phyloP scores from a whole-genome alignment of 805 yeast genomes.

The Starmerella powellii region DNA sequence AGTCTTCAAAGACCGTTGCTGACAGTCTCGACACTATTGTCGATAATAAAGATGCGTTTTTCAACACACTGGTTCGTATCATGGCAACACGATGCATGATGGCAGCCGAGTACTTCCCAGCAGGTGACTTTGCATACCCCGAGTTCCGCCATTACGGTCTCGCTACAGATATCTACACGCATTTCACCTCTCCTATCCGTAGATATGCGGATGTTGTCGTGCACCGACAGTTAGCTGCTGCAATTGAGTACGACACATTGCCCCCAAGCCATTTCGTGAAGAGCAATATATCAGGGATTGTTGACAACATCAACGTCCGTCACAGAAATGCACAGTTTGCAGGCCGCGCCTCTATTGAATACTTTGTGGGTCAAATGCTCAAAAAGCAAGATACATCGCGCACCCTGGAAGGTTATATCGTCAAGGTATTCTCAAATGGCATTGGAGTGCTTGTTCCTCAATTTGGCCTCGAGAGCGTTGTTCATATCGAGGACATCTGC shows the following conservation, averaged over 20 bases:
- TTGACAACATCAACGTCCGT: slow-evolving; percentile 78
- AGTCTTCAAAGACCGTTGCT: slow-evolving; percentile 81
- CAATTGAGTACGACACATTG: slow-evolving; percentile 82
- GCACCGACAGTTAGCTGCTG: slow-evolving; percentile 96
- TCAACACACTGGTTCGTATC: slow-evolving; percentile 85
- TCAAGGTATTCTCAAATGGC: slow-evolving; percentile 88
- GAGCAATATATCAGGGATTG: slow-evolving; percentile 75
- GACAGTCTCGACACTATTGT: slow-evolving; percentile 82
- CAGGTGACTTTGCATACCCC: slow-evolving; percentile 79
- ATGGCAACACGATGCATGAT: slow-evolving; percentile 98
- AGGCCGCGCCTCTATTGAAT: slow-evolving; percentile 94
- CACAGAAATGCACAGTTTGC: slow-evolving; percentile 99
- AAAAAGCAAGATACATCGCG: slow-evolving; percentile 66
- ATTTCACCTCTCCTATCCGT: slow-evolving; percentile 96
- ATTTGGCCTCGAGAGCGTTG: slow-evolving; percentile 90
- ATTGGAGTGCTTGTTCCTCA: slow-evolving; percentile 88
- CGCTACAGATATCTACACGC: slow-evolving; percentile 95
- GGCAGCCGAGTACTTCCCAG: slow-evolving; percentile 94
- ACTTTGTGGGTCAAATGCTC: slow-evolving; percentile 96
- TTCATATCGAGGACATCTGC: slow-evolving; percentile 61
- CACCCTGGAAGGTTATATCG: slow-evolving; percentile 63
- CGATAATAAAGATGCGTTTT: slow-evolving; percentile 74
- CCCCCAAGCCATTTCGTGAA: slow-evolving; percentile 78
- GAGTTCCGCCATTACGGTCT: slow-evolving; percentile 95
- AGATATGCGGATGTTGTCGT: slow-evolving; percentile 97